Conservation (phyloP, 1,139 yeast species). For the Scheffersomyces parashehatae region DNA sequence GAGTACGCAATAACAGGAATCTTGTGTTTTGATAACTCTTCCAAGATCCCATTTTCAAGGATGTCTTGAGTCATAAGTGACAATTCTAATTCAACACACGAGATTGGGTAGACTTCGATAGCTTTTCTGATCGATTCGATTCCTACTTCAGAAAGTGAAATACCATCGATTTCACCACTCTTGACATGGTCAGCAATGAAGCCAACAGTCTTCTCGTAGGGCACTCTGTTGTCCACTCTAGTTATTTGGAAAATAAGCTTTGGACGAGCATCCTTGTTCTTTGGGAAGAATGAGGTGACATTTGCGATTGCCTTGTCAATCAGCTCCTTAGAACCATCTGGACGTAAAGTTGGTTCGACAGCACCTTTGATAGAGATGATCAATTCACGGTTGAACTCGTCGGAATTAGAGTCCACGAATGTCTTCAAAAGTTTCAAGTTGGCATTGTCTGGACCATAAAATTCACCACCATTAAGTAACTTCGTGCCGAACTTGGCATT, state of each 20-base stretch:
- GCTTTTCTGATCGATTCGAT: constrained; percentile 61
- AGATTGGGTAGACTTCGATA: constrained; percentile 48
- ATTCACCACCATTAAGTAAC: constrained; percentile 73
- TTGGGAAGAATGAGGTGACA: constrained; percentile 45
- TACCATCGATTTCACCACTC: constrained; percentile 58
- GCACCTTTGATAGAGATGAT: constrained; percentile 29
- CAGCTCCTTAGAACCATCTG: constrained; percentile 45
- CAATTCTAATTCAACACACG: constrained; percentile 72
- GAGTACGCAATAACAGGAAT: constrained; percentile 76
- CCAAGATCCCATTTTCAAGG: constrained; percentile 58
- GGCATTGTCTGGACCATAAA: constrained; percentile 59
- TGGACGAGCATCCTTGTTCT: constrained; percentile 36
- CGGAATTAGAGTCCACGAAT: constrained; percentile 55
- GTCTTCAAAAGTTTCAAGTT: constrained; percentile 51
- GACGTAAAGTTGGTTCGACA: constrained; percentile 4
- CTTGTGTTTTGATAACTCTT: constrained; percentile 41
- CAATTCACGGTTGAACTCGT: constrained; percentile 47
- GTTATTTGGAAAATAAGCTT: constrained; percentile 66
- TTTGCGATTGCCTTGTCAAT: constrained; percentile 51
- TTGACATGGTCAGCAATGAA: constrained; percentile 52
- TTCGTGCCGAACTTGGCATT: constrained; percentile 45
- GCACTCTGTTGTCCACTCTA: constrained; percentile 55
- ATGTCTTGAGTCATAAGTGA: constrained; percentile 65
- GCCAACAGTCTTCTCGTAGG: constrained; percentile 49
- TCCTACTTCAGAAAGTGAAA: constrained; percentile 69